These are phyloP conservation scores for Aspergillus fructus DNA, from an alignment of 2,329 filamentous ascomycete species.

Conservation along the genomic window DNA sequence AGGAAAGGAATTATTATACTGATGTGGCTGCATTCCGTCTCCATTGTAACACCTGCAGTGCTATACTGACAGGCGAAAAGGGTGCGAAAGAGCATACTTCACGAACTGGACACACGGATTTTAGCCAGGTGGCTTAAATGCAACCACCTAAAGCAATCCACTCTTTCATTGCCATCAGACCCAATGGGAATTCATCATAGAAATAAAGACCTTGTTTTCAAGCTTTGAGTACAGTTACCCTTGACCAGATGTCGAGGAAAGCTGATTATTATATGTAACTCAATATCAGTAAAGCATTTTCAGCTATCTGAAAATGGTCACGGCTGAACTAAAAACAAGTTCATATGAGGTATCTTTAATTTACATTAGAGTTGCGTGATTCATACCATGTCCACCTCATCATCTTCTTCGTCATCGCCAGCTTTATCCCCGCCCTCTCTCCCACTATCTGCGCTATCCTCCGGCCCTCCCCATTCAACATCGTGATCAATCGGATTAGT, in stretches of 20 bases:
- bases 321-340: neutral
- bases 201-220: neutral
- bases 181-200: neutral
- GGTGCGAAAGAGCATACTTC: slow-evolving; percentile 48
- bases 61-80: slow-evolving; percentile 45
- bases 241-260: neutral
- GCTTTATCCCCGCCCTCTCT: slow-evolving; percentile 33
- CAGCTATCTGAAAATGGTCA: too few species aligned
- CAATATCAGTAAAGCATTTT: too few species aligned
- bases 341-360: slow-evolving; percentile 12
- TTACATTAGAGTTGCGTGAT: slow-evolving; percentile 15
- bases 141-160: neutral
- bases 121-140: slow-evolving; percentile 45
- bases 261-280: too few species aligned
- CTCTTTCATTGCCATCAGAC: neutral
- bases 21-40: slow-evolving; percentile 80
- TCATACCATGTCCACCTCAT: slow-evolving; percentile 41
- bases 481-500: slow-evolving; percentile 41
- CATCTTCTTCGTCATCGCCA: slow-evolving; percentile 38
- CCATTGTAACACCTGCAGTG: slow-evolving; percentile 65
- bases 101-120: slow-evolving; percentile 50
- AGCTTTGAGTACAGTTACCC: neutral
- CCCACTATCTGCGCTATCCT: slow-evolving; percentile 35
- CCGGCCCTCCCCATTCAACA: slow-evolving; percentile 41
- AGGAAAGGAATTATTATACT: slow-evolving; percentile 78